These are phyloP conservation scores for Endocalyx cinctus DNA, from an alignment of 2,329 filamentous ascomycete species.

Conservation along the genomic window DNA sequence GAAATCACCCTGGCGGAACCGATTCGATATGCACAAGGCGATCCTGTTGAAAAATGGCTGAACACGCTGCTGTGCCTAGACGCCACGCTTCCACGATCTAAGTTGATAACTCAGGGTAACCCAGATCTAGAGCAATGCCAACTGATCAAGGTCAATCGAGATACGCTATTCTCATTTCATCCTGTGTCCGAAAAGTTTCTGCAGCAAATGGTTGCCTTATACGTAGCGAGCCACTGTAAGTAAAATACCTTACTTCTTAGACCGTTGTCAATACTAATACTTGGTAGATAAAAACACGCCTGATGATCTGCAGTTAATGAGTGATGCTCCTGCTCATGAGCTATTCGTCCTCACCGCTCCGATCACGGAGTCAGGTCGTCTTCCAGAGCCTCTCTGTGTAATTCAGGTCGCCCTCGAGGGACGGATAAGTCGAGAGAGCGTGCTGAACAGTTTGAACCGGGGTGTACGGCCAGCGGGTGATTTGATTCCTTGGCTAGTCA, in stretches of 20 bases:
- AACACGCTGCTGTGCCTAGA: constrained; percentile 93
- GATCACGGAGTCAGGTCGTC: constrained; percentile 67
- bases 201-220: constrained; percentile 96
- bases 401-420: constrained; percentile 93
- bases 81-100: constrained; percentile 78
- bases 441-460: constrained; percentile 81
- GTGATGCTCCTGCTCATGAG: constrained; percentile 93
- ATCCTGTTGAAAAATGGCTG: constrained; percentile 92
- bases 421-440: constrained; percentile 88
- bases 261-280: constrained; percentile 58
- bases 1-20: constrained; percentile 93
- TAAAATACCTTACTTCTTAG: constrained; percentile 34
- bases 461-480: constrained; percentile 88
- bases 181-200: constrained; percentile 95
- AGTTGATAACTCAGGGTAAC: constrained; percentile 68
- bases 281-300: constrained; percentile 89
- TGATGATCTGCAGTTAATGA: constrained; percentile 98
- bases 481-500: constrained; percentile 94
- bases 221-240: constrained; percentile 89
- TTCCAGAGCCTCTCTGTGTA: constrained; percentile 92
- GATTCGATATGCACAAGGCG: constrained; percentile 88
- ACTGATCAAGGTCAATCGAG: constrained; percentile 88
- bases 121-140: constrained; percentile 91
- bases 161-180: constrained; percentile 97
- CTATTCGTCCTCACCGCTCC: constrained; percentile 91